Evolutionary conservation across 2,329 filamentous ascomycete genomes (phyloP).

Genomic region (Apiospora rasikravindrae): DNA sequence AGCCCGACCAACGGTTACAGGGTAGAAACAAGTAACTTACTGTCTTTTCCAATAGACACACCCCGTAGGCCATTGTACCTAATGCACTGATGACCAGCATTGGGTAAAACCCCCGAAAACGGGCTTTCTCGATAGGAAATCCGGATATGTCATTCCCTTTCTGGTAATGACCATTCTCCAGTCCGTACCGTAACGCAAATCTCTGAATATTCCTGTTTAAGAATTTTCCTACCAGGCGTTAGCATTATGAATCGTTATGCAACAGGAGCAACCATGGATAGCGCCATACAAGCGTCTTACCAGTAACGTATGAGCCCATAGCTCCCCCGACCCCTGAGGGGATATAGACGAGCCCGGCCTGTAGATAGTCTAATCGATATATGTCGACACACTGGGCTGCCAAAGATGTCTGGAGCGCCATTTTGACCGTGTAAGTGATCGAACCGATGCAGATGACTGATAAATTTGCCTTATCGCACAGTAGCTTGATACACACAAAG

Average conservation of each 20-base stretch:
- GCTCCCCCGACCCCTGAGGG: neutral
- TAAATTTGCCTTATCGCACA: neutral
- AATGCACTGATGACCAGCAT: neutral
- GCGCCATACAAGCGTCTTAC: neutral
- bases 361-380: neutral
- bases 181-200: neutral
- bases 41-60: neutral
- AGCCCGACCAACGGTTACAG: neutral
- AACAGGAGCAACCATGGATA: no score
- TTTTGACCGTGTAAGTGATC: neutral
- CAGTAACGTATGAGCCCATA: neutral
- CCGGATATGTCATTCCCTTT: neutral
- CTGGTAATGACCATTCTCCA: neutral
- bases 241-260: no score
- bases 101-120: neutral
- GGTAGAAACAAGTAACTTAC: neutral
- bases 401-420: neutral
- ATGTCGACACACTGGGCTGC: neutral
- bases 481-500: neutral
- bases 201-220: neutral
- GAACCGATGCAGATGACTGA: neutral
- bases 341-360: neutral
- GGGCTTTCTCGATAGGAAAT: neutral
- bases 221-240: neutral
- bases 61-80: neutral